Evolutionary conservation across 2,329 filamentous ascomycete species (phyloP), one percentile per base, ranked within the genome.

Genomic region (Cordyceps farinosa): DNA sequence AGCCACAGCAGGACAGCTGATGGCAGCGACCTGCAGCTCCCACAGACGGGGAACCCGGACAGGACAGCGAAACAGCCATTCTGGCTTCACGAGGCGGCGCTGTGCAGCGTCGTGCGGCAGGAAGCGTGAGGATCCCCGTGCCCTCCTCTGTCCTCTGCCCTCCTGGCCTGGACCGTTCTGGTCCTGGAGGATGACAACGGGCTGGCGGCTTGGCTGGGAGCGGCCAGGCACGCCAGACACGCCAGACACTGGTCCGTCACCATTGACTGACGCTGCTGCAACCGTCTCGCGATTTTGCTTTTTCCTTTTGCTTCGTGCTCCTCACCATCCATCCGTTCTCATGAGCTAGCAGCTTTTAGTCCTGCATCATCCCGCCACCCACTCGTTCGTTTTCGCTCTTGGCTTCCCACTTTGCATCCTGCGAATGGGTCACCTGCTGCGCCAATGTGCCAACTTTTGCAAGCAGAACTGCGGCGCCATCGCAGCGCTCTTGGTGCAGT

Each of bases 371-470:
- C 13, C 50, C 50, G 29, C 47, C 47, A 50, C 47, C 47, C 47
- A 32, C 47, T 51, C 30, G 15, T n/a, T 17, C 32, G 51, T 22
- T 32, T 54, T 40, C 22, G 22, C 34, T 7, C 51, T 40, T 11
- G 51, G 51, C 51, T 17, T 54, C 45, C 45, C 45, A 48, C 45
- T 48, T 48, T 30, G 45, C 27, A 48, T 52, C 30, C 50, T 52
- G 29, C 50, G 32, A 52, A 32, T 50, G 54, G 54, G 42, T 57
- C 54, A 57, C 22, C 17, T 27, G 42, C 38, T 52, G 36, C 38
- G 27, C 38, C 54, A 30, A 57, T 36, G 32, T 47, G 44, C 55
- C 55, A 58, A 58, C 55, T 56, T 22, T 34, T 44, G 27, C 52
- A 40, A 45, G 42, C 40, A 47, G 17, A 57, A 36, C 22, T 38